phyloP scores from a whole-genome alignment of 441 rosid species.

The Gossypium schwendimanii region DNA sequence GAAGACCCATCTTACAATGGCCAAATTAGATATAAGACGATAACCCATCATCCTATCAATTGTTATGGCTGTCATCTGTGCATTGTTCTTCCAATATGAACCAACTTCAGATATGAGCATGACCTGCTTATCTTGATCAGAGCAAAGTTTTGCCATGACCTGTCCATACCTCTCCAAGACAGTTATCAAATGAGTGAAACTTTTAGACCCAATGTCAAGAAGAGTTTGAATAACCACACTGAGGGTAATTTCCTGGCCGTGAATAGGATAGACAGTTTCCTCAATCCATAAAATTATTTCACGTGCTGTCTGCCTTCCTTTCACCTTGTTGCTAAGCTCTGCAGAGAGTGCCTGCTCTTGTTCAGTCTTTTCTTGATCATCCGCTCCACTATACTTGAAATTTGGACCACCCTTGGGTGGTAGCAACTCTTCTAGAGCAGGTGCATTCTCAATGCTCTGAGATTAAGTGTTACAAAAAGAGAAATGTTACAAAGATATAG shows the following conservation, averaged over 20 bases:
- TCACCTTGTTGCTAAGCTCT: slow-evolving; percentile 76
- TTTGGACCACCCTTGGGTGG: slow-evolving; percentile 76
- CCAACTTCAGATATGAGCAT: slow-evolving; percentile 77
- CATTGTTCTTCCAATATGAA: slow-evolving; percentile 78
- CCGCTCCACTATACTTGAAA: slow-evolving; percentile 61
- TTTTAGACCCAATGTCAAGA: slow-evolving; percentile 92
- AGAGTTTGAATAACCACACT: slow-evolving; percentile 71
- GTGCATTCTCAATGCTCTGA: slow-evolving; percentile 90
- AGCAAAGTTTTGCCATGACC: slow-evolving; percentile 66
- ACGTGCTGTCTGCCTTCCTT: slow-evolving; percentile 70
- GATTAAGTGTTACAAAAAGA: slow-evolving; percentile 14
- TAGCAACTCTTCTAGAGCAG: slow-evolving; percentile 81
- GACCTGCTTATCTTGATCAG: slow-evolving; percentile 78
- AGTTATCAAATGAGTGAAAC: slow-evolving; percentile 94
- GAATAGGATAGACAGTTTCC: slow-evolving; percentile 60
- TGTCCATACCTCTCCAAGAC: slow-evolving; percentile 94
- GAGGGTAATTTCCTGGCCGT: slow-evolving; percentile 66
- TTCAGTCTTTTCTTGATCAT: slow-evolving; percentile 68
- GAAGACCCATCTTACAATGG: slow-evolving; percentile 95
- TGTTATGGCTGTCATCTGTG: slow-evolving; percentile 81
- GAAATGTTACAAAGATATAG: slow-evolving; percentile 7
- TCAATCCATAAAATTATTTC: slow-evolving; percentile 83
- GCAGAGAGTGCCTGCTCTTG: slow-evolving; percentile 62
- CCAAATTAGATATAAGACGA: slow-evolving; percentile 87
- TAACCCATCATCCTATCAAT: slow-evolving; percentile 99